Evolutionary conservation across 768 basidiomycete species (phyloP).

Genomic region (Termitomyces sp.): DNA sequence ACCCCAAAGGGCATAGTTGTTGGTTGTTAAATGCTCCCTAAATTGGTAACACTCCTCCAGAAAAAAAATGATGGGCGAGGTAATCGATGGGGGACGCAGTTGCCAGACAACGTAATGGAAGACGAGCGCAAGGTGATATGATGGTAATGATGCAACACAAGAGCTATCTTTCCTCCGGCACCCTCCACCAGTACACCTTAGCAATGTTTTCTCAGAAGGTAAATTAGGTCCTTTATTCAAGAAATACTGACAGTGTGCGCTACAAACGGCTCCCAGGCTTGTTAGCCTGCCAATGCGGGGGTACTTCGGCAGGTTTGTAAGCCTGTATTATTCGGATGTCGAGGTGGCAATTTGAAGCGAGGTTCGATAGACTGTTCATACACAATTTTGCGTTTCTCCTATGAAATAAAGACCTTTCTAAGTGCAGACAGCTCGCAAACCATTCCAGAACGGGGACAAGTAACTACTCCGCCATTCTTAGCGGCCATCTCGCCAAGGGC

Average conservation of each 20-base stretch:
- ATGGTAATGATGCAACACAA: no score
- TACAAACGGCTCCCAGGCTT: not conserved
- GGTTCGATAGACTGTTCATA: not conserved
- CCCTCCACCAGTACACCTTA: no score
- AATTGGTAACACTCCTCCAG: no score
- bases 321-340: not conserved
- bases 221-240: not conserved
- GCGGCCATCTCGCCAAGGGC: conserved; percentile 85
- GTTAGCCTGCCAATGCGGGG: not conserved
- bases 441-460: conserved; percentile 71
- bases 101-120: no score
- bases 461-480: conserved; percentile 74
- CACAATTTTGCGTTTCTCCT: conserved; percentile 14
- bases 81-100: no score
- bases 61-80: no score
- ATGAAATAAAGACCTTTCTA: conserved; percentile 90
- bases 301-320: not conserved
- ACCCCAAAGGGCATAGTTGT: no score
- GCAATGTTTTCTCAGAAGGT: not conserved
- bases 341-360: no score
- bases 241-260: not conserved
- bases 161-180: no score
- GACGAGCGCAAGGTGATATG: no score
- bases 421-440: conserved; percentile 61
- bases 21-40: no score